phyloP scores from a whole-genome alignment of 176 grass and related monocot species.

The Rhipidocladum racemiflorum region DNA sequence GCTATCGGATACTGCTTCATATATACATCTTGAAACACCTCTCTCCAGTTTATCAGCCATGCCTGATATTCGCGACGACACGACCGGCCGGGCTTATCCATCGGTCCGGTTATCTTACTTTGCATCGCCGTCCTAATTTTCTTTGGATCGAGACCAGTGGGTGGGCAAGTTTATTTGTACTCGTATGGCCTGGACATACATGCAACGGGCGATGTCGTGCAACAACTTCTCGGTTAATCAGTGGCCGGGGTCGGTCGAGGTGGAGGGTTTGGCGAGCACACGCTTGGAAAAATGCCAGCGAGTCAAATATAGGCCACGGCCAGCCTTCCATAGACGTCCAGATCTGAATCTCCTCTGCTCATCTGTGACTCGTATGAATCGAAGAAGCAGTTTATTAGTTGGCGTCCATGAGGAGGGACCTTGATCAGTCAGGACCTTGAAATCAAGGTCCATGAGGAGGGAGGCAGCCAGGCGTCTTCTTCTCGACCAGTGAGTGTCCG shows the following conservation, averaged over 20 bases:
- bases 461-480: background rate
- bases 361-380: background rate
- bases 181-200: background rate
- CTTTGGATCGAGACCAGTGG: background rate
- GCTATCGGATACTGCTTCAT: background rate
- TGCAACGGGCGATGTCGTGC: background rate
- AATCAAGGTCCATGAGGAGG: background rate
- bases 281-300: background rate
- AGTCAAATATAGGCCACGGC: background rate
- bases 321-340: background rate
- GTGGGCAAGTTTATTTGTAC: background rate
- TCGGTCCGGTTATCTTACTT: background rate
- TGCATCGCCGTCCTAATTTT: background rate
- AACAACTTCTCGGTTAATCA: background rate
- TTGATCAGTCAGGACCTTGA: background rate
- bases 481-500: background rate
- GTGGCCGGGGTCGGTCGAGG: background rate
- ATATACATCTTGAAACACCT: too few relatives aligned
- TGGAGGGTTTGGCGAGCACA: background rate
- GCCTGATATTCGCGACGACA: background rate
- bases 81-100: background rate
- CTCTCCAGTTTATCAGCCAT: background rate
- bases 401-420: too few relatives aligned
- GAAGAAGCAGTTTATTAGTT: too few relatives aligned
- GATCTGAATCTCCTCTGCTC: background rate